Conservation (phyloP, 2,329 filamentous ascomycete species). For the Graphilbum ipis-grandicollis region DNA sequence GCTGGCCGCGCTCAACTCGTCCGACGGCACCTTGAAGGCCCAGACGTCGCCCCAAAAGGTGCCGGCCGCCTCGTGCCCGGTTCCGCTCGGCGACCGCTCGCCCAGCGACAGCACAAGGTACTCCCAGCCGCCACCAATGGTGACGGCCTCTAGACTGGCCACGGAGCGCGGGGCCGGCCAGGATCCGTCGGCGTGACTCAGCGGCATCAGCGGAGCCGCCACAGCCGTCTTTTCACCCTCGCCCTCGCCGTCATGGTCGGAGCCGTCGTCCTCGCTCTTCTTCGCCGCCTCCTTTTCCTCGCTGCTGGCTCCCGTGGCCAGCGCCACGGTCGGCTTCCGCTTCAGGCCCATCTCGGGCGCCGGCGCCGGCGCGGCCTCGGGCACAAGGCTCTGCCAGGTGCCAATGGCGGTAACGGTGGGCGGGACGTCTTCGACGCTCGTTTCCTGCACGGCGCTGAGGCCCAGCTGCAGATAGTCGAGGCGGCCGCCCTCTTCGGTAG, state of each 20-base stretch:
- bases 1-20: slow-evolving; percentile 35
- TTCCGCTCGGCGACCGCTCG: slow-evolving; percentile 29
- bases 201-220: slow-evolving; percentile 13
- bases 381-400: slow-evolving; percentile 29
- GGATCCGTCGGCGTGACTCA: slow-evolving; percentile 10
- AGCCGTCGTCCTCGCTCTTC: slow-evolving; percentile 15
- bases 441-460: slow-evolving; percentile 37
- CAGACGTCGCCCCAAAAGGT: slow-evolving; percentile 44
- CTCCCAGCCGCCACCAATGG: slow-evolving; percentile 40
- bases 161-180: slow-evolving; percentile 38
- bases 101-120: slow-evolving; percentile 46
- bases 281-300: slow-evolving; percentile 7
- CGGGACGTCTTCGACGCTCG: slow-evolving; percentile 22
- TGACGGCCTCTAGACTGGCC: slow-evolving; percentile 35
- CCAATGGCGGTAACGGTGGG: slow-evolving; percentile 30
- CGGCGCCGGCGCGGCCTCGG: slow-evolving; percentile 8
- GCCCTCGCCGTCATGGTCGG: not conserved
- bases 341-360: too few species aligned
- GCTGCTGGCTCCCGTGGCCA: not conserved
- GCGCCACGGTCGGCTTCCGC: not conserved
- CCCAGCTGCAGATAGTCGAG: slow-evolving; percentile 48
- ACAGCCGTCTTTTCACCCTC: too few species aligned
- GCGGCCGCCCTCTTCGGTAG: slow-evolving; percentile 49
- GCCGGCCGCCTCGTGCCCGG: slow-evolving; percentile 32
- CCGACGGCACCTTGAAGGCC: slow-evolving; percentile 42